Base-by-base conservation (phyloP, 148 eudicot species). In the Amaranthus cruentus region DNA sequence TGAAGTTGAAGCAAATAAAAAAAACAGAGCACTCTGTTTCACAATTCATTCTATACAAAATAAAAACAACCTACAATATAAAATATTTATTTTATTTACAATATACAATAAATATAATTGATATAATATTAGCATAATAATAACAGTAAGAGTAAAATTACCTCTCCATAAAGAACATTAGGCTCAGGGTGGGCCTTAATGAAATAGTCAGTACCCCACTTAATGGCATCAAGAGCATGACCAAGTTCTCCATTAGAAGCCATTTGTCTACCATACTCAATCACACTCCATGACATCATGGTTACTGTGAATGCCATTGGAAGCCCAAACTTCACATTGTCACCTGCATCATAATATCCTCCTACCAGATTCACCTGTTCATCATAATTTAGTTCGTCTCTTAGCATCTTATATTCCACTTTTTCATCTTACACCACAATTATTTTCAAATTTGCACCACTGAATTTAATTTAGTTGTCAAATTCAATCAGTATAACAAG, bases 301-400 rank as follows among this genome's bases (percentile, higher is more conserved):
- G 99, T 95, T 5, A 90, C 60, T 2, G 97, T 95, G 68, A 95
- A 95, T 43, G 99, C 99, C 97, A 95, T 91, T 14, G 98, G 98
- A 49, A 95, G 62, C 47, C 98, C 98, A 73, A 95, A 95, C 80
- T 92, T 95, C 79, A 95, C 99, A 82, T 95, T 95, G 82, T 95
- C 99, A 81, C 99, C 99, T 70, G 99, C 99, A 83, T 95, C 99
- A 75, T 95, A 92, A 78, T 95, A 95, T 66, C 99, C 99, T 95
- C 97, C 99, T 0, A 95, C 99, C 77, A 95, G 87, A 88, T 95
- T 86, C 88, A 94, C 91, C 98, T 94, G 73, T 68, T 73, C 73
- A 51, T 4, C 9, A n/a, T 28, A 28, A 28, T 28, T 28, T 28
- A 28, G 38, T 28, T 28, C 38, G 2, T 28, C 38, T 28, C 38